Conservation (phyloP, 2,329 filamentous ascomycete species). For the Rasamsonia emersonii region DNA sequence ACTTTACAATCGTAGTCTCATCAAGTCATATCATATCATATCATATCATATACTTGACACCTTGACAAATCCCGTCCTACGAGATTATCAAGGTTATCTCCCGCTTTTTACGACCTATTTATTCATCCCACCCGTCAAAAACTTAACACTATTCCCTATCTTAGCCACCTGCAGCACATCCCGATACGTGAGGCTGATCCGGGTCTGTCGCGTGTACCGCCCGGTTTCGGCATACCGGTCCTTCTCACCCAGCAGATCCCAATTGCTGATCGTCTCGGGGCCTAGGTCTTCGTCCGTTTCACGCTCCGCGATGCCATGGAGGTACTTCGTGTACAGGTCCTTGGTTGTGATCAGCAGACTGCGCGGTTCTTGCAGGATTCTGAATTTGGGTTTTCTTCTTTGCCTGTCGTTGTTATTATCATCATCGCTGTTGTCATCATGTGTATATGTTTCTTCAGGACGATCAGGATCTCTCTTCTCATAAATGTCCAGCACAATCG, state of each 20-base stretch:
- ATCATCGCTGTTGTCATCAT: constrained; percentile 23
- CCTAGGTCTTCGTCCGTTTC: constrained; percentile 57
- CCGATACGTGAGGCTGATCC: constrained; percentile 59
- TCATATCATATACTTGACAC: no score
- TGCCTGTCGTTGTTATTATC: constrained; percentile 9
- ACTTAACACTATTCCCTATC: constrained; percentile 58
- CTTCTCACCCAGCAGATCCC: constrained; percentile 43
- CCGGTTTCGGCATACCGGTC: constrained; percentile 28
- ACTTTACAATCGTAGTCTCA: no score
- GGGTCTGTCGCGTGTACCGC: constrained; percentile 39
- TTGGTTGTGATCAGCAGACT: constrained; percentile 55
- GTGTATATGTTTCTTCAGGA: no score
- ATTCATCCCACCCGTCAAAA: constrained; percentile 29
- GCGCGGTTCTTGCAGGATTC: constrained; percentile 73
- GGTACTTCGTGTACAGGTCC: constrained; percentile 45
- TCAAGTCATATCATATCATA: no score
- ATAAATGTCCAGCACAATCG: constrained; percentile 70
- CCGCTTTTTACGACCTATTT: no score
- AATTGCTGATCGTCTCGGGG: constrained; percentile 46
- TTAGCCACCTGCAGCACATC: constrained; percentile 79
- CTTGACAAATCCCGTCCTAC: no score
- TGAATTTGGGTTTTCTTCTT: constrained; percentile 32
- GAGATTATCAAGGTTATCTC: background rate
- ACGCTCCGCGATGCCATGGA: constrained; percentile 52
- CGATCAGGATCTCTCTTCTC: constrained; percentile 48